phyloP scores from a whole-genome alignment of 2,329 filamentous ascomycete species.

The Aspergillus unguis region DNA sequence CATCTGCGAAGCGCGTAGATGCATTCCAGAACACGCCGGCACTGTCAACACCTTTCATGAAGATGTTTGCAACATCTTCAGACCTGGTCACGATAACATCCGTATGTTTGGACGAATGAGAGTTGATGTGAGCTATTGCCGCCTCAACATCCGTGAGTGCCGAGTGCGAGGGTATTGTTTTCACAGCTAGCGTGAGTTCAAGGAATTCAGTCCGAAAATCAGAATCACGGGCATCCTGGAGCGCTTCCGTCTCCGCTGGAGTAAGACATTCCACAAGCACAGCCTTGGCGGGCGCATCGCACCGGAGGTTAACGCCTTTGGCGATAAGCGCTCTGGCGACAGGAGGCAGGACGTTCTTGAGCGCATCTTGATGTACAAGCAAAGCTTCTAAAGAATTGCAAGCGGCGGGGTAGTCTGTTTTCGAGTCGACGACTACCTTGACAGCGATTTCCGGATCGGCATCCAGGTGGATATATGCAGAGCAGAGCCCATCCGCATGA shows the following conservation, averaged over 20 bases:
- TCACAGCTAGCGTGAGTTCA: slow-evolving; percentile 77
- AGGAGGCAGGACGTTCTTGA: slow-evolving; percentile 64
- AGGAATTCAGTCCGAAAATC: slow-evolving; percentile 92
- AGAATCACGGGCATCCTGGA: slow-evolving; percentile 63
- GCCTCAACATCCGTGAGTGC: slow-evolving; percentile 53
- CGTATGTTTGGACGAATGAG: slow-evolving; percentile 89
- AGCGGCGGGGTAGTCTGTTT: slow-evolving; percentile 89
- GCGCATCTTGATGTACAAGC: slow-evolving; percentile 71
- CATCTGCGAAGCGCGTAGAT: slow-evolving; percentile 89
- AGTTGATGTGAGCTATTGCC: slow-evolving; percentile 86
- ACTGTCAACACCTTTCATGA: slow-evolving; percentile 82
- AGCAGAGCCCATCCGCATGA: slow-evolving; percentile 91
- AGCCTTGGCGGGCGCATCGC: slow-evolving; percentile 67
- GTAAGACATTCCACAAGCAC: slow-evolving; percentile 54
- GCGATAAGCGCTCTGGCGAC: slow-evolving; percentile 71
- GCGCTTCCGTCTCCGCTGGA: slow-evolving; percentile 41
- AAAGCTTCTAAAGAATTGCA: slow-evolving; percentile 95
- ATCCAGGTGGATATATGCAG: slow-evolving; percentile 76
- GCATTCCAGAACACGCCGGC: slow-evolving; percentile 97
- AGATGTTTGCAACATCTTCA: slow-evolving; percentile 66
- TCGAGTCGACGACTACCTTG: slow-evolving; percentile 81
- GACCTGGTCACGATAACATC: slow-evolving; percentile 80
- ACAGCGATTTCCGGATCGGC: slow-evolving; percentile 70
- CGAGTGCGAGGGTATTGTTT: slow-evolving; percentile 58
- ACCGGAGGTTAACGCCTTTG: slow-evolving; percentile 78